A percentile compares a stretch with the other conserved stretches of the same genome.
Evolutionary conservation across 352 stramenopile species (phyloP).

Genomic region (Phytophthora citricola): DNA sequence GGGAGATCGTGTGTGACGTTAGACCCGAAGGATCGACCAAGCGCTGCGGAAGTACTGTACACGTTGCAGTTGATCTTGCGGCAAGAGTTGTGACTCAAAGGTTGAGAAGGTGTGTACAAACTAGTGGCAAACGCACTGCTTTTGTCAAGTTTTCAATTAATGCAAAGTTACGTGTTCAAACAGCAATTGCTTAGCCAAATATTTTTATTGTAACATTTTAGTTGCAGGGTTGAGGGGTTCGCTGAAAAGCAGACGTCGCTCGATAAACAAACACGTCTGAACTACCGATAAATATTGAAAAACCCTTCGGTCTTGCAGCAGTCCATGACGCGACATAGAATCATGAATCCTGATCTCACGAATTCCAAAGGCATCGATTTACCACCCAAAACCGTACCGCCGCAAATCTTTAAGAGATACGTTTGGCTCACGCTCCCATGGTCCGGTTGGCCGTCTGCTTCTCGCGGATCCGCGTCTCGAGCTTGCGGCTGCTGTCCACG

Average conservation of each 20-base stretch:
- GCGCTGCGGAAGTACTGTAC: constrained; percentile 38
- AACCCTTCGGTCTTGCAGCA: background rate
- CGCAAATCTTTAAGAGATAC: constrained; percentile 14
- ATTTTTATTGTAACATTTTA: constrained; percentile 24
- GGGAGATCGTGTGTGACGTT: constrained; percentile 34
- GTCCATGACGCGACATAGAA: background rate
- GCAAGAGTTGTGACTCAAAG: constrained; percentile 8
- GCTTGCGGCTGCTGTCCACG: constrained; percentile 36
- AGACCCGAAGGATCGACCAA: constrained; percentile 39
- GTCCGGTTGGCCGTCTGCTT: constrained; percentile 17
- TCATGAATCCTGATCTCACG: background rate
- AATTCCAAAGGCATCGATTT: constrained; percentile 1
- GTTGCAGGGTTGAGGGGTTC: background rate
- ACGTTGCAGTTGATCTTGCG: constrained; percentile 23
- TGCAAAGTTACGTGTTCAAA: no score
- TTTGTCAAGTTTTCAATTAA: no score
- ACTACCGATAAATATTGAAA: constrained; percentile 42
- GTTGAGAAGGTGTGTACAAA: background rate
- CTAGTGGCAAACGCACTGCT: background rate
- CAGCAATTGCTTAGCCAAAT: no score
- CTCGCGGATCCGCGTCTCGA: constrained; percentile 30
- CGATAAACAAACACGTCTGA: constrained; percentile 8
- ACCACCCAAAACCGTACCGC: constrained; percentile 5
- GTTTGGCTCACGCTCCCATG: background rate
- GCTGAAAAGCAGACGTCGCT: constrained; percentile 6